Percentiles rank a stretch among this genome's conserved stretches.
phyloP scores from a whole-genome alignment of 2,329 filamentous ascomycete genomes.

The Biscogniauxia marginata region DNA sequence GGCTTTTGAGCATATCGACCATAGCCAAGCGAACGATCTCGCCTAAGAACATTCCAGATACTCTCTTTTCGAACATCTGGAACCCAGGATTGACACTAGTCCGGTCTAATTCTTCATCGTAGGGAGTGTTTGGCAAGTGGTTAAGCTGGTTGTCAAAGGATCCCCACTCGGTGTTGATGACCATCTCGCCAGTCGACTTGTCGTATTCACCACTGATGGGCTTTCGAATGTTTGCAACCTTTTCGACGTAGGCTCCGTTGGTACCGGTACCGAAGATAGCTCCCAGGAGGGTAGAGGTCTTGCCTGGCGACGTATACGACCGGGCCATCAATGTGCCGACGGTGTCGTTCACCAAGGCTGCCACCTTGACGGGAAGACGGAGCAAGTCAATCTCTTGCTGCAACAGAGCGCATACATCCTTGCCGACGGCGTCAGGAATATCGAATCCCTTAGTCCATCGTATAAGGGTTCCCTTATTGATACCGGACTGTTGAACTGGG shows the following conservation, averaged over 20 bases:
- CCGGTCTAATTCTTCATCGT: constrained; percentile 75
- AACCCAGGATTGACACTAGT: constrained; percentile 87
- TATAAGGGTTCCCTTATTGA: constrained; percentile 92
- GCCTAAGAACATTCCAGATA: constrained; percentile 97
- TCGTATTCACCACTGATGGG: constrained; percentile 69
- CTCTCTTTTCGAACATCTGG: constrained; percentile 98
- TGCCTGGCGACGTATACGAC: constrained; percentile 88
- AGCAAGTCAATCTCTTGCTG: constrained; percentile 88
- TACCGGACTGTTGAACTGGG: constrained; percentile 88
- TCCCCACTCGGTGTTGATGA: constrained; percentile 98
- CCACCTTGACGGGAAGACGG: constrained; percentile 86
- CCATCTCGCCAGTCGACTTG: constrained; percentile 84
- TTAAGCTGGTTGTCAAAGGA: constrained; percentile 94
- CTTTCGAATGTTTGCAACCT: constrained; percentile 82
- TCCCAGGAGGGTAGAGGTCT: constrained; percentile 83
- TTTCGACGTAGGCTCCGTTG: constrained; percentile 96
- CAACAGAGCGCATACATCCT: constrained; percentile 89
- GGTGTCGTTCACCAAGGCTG: constrained; percentile 94
- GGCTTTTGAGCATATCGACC: constrained; percentile 68
- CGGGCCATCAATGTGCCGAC: constrained; percentile 97
- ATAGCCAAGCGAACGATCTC: constrained; percentile 84
- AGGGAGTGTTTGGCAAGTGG: constrained; percentile 81
- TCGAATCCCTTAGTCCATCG: constrained; percentile 99
- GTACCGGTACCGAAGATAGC: constrained; percentile 98
- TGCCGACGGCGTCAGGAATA: constrained; percentile 88